phyloP scores from a whole-genome alignment of 345 rosid species.

The Eucalyptus virginea region DNA sequence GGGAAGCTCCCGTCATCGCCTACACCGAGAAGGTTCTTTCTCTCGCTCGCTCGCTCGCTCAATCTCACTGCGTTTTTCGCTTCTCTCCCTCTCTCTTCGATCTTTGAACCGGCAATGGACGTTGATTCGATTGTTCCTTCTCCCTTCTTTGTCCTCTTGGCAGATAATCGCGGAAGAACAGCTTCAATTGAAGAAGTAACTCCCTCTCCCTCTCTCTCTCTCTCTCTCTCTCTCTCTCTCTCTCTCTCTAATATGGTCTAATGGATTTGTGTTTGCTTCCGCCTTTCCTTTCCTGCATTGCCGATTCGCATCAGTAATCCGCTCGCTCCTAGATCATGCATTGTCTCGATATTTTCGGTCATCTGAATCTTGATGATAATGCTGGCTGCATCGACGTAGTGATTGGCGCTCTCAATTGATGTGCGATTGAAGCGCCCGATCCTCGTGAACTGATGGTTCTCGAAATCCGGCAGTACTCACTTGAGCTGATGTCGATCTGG shows the following conservation, averaged over 20 bases:
- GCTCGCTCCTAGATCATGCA: background rate
- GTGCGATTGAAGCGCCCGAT: background rate
- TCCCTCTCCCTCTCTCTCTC: background rate
- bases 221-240: background rate
- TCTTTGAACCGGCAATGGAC: background rate
- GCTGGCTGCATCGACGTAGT: background rate
- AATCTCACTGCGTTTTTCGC: background rate
- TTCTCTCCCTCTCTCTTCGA: background rate
- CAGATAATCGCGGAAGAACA: constrained; percentile 86
- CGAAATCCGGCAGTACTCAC: background rate
- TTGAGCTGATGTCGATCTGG: background rate
- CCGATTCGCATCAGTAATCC: background rate
- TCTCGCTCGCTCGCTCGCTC: background rate
- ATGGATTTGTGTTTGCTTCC: background rate
- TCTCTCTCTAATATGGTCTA: too few species aligned
- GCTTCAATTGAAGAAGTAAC: constrained; percentile 73
- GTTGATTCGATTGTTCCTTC: background rate
- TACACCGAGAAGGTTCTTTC: constrained; percentile 77
- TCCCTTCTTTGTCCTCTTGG: background rate
- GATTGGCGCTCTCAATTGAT: background rate
- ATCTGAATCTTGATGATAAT: background rate
- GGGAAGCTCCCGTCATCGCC: constrained; percentile 81
- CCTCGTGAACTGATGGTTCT: background rate
- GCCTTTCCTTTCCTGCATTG: background rate
- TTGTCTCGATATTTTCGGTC: background rate